Percentiles rank a stretch among this genome's conserved stretches.
Evolutionary conservation across 805 yeast genomes (phyloP).

Genomic region (Hemisphaericaspora nanyangensis): DNA sequence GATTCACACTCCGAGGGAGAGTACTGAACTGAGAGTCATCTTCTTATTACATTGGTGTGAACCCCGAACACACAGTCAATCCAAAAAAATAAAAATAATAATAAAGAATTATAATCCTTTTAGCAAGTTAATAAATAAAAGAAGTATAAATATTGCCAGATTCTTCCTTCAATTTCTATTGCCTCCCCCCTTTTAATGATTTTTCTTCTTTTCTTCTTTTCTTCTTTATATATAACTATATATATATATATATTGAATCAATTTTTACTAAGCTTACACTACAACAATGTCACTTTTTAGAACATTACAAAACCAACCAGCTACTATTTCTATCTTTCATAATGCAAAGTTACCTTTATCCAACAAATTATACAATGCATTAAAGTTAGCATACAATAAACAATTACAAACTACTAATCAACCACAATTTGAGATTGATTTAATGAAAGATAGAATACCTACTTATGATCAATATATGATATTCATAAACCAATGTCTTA

Average conservation of each 20-base stretch:
- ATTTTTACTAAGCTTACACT: not conserved
- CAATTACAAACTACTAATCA: conserved; percentile 1
- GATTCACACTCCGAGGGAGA: too few species aligned
- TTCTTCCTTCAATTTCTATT: too few species aligned
- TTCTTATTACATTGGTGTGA: too few species aligned
- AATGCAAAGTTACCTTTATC: conserved; percentile 32
- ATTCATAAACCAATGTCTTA: conserved; percentile 24
- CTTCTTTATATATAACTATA: too few species aligned
- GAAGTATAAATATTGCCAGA: too few species aligned
- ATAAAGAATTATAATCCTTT: not conserved
- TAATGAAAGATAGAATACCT: conserved; percentile 37
- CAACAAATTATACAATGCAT: conserved; percentile 24
- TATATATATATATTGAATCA: too few species aligned
- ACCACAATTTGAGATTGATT: conserved; percentile 29
- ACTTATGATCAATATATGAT: conserved; percentile 38
- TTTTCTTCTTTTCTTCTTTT: too few species aligned
- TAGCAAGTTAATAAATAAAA: too few species aligned
- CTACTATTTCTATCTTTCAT: conserved; percentile 40
- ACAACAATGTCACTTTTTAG: conserved; percentile 37
- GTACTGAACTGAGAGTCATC: too few species aligned
- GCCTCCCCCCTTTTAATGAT: too few species aligned
- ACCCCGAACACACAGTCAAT: too few species aligned
- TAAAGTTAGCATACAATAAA: conserved; percentile 28
- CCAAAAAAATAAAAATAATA: not conserved
- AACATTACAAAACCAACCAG: conserved; percentile 39